These are phyloP conservation scores for Aspergillus clavatus DNA, from an alignment of 2,329 filamentous ascomycete genomes.

Conservation along the genomic window DNA sequence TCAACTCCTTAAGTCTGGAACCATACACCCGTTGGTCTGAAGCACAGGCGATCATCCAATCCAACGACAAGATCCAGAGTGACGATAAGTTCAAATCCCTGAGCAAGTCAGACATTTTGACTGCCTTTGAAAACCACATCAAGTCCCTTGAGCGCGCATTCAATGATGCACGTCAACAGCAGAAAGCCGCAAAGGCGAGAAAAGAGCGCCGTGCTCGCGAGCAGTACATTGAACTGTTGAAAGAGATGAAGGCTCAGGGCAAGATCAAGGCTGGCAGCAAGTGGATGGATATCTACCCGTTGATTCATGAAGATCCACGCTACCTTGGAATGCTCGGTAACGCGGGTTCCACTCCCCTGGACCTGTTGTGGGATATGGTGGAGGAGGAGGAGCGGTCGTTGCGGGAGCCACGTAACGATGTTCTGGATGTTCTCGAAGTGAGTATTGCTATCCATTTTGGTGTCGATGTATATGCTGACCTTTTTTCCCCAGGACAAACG, in stretches of 20 bases:
- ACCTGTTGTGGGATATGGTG: conserved; percentile 92
- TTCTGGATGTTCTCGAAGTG: conserved; percentile 84
- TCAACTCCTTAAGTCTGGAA: conserved; percentile 77
- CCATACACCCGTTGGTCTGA: conserved; percentile 94
- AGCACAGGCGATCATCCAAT: conserved; percentile 75
- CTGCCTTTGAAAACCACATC: conserved; percentile 91
- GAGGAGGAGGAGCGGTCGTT: conserved; percentile 91
- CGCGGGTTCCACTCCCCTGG: conserved; percentile 75
- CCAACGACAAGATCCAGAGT: conserved; percentile 68
- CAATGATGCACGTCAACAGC: conserved; percentile 83
- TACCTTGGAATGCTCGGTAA: conserved; percentile 82
- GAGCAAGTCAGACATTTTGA: conserved; percentile 83
- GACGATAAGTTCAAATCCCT: conserved; percentile 83
- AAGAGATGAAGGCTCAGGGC: conserved; percentile 67
- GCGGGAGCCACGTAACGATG: conserved; percentile 72
- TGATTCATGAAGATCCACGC: conserved; percentile 74
- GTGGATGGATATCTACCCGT: conserved; percentile 74
- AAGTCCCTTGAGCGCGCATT: conserved; percentile 84
- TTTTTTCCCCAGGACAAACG: conserved; percentile 64
- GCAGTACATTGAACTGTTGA: conserved; percentile 67
- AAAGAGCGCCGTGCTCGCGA: conserved; percentile 84
- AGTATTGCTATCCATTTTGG: conserved; percentile 34
- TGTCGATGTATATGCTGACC: conserved; percentile 33
- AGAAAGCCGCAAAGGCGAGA: conserved; percentile 75
- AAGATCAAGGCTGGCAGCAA: conserved; percentile 87